These are phyloP conservation scores for Casaregolazyma lundiana DNA, from an alignment of 1,139 yeast species.

Conservation along the genomic window DNA sequence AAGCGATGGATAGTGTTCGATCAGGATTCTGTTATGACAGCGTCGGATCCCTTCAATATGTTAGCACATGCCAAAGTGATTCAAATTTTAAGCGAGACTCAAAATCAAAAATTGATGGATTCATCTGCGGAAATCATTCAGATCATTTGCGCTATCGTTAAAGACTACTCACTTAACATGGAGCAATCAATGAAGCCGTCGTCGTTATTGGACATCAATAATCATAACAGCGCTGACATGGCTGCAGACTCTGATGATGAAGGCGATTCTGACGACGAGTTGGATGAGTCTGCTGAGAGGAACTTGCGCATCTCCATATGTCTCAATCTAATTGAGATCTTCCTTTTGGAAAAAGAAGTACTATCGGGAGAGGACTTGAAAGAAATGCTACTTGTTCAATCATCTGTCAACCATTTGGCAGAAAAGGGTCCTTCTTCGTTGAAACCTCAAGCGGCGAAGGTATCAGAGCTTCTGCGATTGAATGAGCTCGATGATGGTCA, in stretches of 20 bases:
- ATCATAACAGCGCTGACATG: neutral
- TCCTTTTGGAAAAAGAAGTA: constrained; percentile 25
- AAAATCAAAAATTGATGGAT: constrained; percentile 56
- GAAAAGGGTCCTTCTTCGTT: constrained; percentile 20
- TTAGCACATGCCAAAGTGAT: constrained; percentile 61
- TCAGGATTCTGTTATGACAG: constrained; percentile 25
- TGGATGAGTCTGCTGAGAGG: constrained; percentile 28
- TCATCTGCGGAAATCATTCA: constrained; percentile 58
- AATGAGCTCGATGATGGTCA: constrained; percentile 7
- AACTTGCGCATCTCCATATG: constrained; percentile 29
- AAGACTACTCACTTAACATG: constrained; percentile 22
- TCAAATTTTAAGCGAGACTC: constrained; percentile 57
- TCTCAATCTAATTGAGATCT: constrained; percentile 27
- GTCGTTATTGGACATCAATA: constrained; percentile 1
- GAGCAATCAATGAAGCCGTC: constrained; percentile 14
- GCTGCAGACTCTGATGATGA: constrained; percentile 26
- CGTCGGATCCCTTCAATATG: constrained; percentile 49
- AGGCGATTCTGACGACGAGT: constrained; percentile 26
- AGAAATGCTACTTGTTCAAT: constrained; percentile 8
- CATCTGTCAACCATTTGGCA: constrained; percentile 7
- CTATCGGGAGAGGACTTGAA: constrained; percentile 1
- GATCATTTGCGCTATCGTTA: constrained; percentile 49
- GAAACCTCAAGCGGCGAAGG: constrained; percentile 12
- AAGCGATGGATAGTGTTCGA: constrained; percentile 50
- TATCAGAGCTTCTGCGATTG: constrained; percentile 17